phyloP scores from a whole-genome alignment of 2,329 filamentous ascomycete species.

The Aspergillus ibericus region DNA sequence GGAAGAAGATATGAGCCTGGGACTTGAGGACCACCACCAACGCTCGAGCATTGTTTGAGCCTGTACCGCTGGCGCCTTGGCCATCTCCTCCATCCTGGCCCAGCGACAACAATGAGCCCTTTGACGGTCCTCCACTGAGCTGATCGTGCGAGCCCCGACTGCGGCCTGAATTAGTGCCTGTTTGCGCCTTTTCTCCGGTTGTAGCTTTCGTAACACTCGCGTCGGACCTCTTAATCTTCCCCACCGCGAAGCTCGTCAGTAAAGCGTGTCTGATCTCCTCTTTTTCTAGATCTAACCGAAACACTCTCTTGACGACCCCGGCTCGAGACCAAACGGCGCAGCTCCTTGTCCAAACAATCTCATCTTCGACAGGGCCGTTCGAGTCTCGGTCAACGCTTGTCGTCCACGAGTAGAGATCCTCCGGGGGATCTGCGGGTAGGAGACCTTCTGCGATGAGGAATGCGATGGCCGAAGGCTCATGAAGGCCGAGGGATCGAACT shows the following conservation, averaged over 20 bases:
- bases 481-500: conserved; percentile 85
- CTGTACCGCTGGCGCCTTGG: conserved; percentile 16
- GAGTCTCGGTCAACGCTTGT: conserved; percentile 52
- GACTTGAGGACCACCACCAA: conserved; percentile 89
- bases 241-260: conserved; percentile 73
- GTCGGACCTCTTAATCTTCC: conserved; percentile 24
- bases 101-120: conserved; percentile 4
- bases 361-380: conserved; percentile 63
- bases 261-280: conserved; percentile 84
- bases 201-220: conserved; percentile 6
- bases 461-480: conserved; percentile 79
- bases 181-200: conserved; percentile 5
- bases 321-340: conserved; percentile 89
- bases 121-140: conserved; percentile 25
- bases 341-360: conserved; percentile 72
- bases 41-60: conserved; percentile 53
- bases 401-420: conserved; percentile 72
- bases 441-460: conserved; percentile 81
- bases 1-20: conserved; percentile 89
- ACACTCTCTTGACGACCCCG: conserved; percentile 78
- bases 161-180: conserved; percentile 6
- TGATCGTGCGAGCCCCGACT: conserved; percentile 16
- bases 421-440: conserved; percentile 65
- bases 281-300: conserved; percentile 82
- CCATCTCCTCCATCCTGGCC: not conserved